Percentiles rank a stretch among this genome's conserved stretches.
Evolutionary conservation across 2,329 filamentous ascomycete species (phyloP).

Genomic region (Cryphonectria radicalis): DNA sequence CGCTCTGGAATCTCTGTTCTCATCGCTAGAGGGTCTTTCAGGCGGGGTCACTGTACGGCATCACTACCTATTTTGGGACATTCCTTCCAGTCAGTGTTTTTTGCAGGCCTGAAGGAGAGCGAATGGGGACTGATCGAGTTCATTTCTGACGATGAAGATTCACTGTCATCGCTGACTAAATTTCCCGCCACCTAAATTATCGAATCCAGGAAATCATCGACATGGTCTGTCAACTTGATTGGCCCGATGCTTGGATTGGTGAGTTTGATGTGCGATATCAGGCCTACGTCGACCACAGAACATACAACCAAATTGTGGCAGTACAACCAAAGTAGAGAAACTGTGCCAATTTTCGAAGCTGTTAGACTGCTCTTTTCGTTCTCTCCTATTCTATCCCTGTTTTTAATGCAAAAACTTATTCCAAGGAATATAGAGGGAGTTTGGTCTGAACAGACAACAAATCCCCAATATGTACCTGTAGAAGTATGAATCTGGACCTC

Average conservation of each 20-base stretch:
- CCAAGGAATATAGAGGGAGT: too few species aligned
- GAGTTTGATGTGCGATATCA: too few species aligned
- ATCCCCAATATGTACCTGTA: background rate
- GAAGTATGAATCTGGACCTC: background rate
- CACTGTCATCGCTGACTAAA: background rate
- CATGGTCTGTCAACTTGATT: background rate
- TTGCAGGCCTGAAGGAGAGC: background rate
- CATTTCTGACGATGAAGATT: background rate
- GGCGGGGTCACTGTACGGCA: background rate
- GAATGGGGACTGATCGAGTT: background rate
- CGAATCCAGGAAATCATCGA: background rate
- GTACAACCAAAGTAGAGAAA: too few species aligned
- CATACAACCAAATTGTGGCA: too few species aligned
- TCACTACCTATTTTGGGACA: background rate
- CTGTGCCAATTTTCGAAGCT: too few species aligned
- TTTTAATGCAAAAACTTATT: too few species aligned
- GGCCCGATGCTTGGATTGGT: background rate
- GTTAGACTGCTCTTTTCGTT: too few species aligned
- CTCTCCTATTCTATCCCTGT: too few species aligned
- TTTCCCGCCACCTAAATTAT: background rate
- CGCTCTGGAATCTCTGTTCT: background rate
- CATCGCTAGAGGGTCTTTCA: background rate
- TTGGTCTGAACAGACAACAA: too few species aligned
- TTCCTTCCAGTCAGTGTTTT: background rate
- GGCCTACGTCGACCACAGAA: too few species aligned